Evolutionary conservation across 352 stramenopile genomes (phyloP).

Genomic region (Globisporangium cylindrosporum): DNA sequence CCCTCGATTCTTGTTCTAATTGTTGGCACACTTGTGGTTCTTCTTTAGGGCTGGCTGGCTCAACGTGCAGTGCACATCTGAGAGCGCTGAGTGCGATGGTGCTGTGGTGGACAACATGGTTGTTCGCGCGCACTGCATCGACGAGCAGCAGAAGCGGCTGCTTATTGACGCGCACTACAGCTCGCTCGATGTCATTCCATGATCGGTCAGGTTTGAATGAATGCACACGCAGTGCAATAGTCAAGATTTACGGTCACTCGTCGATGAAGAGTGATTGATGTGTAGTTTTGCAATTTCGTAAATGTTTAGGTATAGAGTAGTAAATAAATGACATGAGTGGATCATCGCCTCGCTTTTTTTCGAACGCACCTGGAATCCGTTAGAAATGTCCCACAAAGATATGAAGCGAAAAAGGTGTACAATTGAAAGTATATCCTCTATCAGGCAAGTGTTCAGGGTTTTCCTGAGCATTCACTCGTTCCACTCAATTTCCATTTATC

Average conservation of each 20-base stretch:
- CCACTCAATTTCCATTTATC: neutral
- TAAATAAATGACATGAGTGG: neutral
- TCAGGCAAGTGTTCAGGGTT: neutral
- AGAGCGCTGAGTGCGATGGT: neutral
- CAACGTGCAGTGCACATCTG: slow-evolving; percentile 2
- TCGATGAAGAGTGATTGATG: neutral
- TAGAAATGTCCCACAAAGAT: neutral
- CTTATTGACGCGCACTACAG: slow-evolving; percentile 9
- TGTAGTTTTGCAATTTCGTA: slow-evolving; percentile 4
- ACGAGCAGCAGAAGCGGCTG: slow-evolving; percentile 11
- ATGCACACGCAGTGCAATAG: neutral
- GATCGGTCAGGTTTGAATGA: neutral
- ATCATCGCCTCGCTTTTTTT: too few relatives aligned
- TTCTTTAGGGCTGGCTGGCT: slow-evolving; percentile 12
- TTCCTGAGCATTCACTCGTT: neutral
- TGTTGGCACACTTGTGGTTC: neutral
- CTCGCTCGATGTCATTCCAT: slow-evolving; percentile 5
- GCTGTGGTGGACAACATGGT: neutral
- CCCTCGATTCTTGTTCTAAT: neutral
- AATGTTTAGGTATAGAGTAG: slow-evolving; percentile 4
- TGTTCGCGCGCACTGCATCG: slow-evolving; percentile 8
- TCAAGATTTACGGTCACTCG: neutral
- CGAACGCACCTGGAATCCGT: neutral
- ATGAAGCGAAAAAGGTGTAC: neutral
- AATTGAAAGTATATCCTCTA: neutral